phyloP scores from a whole-genome alignment of 2,329 filamentous ascomycete genomes.

The Davidsoniella eucalypti region DNA sequence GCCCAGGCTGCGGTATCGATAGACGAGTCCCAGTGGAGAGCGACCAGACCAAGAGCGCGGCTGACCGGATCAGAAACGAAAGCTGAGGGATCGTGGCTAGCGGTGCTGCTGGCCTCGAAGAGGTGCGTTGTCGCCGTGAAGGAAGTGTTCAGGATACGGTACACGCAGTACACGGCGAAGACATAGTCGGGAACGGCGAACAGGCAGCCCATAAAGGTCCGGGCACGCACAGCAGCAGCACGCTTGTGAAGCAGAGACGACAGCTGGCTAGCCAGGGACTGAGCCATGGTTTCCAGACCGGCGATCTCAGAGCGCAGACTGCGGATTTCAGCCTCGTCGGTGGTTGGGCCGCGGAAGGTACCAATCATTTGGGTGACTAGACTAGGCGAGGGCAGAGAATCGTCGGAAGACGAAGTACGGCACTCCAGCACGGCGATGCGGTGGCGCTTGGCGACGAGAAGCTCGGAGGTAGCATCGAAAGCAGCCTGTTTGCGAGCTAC shows the following conservation, averaged over 20 bases:
- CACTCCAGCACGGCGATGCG: conserved; percentile 54
- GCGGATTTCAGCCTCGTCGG: conserved; percentile 43
- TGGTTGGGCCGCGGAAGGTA: conserved; percentile 46
- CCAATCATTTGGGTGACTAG: conserved; percentile 62
- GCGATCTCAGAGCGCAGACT: conserved; percentile 57
- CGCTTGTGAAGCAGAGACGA: conserved; percentile 43
- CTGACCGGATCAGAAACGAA: conserved; percentile 54
- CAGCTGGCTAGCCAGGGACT: conserved; percentile 49
- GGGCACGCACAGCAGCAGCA: conserved; percentile 47
- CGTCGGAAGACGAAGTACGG: conserved; percentile 23
- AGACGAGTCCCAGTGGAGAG: conserved; percentile 68
- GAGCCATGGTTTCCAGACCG: conserved; percentile 66
- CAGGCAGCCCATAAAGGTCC: conserved; percentile 49
- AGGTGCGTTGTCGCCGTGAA: conserved; percentile 49
- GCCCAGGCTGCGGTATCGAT: conserved; percentile 73
- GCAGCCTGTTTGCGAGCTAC: conserved; percentile 64
- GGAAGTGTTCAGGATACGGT: conserved; percentile 59
- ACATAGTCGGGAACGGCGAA: conserved; percentile 44
- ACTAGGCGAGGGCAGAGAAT: conserved; percentile 21
- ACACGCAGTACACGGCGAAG: conserved; percentile 72
- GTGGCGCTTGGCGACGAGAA: conserved; percentile 58
- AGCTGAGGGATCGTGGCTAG: conserved; percentile 16
- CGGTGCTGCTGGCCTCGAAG: conserved; percentile 22
- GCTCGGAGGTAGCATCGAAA: conserved; percentile 60
- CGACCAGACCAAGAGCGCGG: conserved; percentile 62